Evolutionary conservation across 176 grass and related monocot genomes (phyloP), one percentile per base, ranked within the genome.

Genomic region (Phoenix dactylifera): DNA sequence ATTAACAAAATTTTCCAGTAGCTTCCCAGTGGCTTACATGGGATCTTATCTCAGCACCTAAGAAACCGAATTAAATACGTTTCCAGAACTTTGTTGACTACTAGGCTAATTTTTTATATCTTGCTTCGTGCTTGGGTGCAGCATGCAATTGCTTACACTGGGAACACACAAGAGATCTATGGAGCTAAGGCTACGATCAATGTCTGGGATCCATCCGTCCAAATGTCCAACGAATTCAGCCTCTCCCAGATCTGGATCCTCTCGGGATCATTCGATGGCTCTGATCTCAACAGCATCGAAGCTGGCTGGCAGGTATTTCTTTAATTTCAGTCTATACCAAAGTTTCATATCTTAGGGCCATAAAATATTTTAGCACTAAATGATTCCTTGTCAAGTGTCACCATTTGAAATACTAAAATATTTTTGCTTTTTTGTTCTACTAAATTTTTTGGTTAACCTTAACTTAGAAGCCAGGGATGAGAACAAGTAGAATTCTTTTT

Each of bases 201-300:
- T 17, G 29, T 69, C 9, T 69, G 66, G 66, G 18, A 69, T 52
- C 66, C 66, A 24, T 55, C 48, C 4, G 52, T 69, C 19, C 18
- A 69, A 52, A 9, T 44, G 15, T 12, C 28, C 3, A 24, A 44
- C 16, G 54, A 69, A 10, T 69, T 69, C 2, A 69, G 66, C 12
- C 54, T 69, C 9, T 69, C 66, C 12, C 66, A 69, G 53, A 53
- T 69, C 53, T 69, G 66, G 53, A 24, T 69, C 24, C 15, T 49
- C 7, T 28, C 50, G 10, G 66, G 54, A 26, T 68, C 66, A n/a
- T 58, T 57, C 15, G 19, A n/a, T 12, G 53, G 44, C 14, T 32
- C 24, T 26, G 66, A 69, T 26, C 28, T 69, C 26, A 69, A 69
- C 53, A 69, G 26, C 25, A 69, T 69, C 4, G 66, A 69, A 69